Evolutionary conservation across 2,329 filamentous ascomycete genomes (phyloP).

Genomic region (Colletotrichum sp.): DNA sequence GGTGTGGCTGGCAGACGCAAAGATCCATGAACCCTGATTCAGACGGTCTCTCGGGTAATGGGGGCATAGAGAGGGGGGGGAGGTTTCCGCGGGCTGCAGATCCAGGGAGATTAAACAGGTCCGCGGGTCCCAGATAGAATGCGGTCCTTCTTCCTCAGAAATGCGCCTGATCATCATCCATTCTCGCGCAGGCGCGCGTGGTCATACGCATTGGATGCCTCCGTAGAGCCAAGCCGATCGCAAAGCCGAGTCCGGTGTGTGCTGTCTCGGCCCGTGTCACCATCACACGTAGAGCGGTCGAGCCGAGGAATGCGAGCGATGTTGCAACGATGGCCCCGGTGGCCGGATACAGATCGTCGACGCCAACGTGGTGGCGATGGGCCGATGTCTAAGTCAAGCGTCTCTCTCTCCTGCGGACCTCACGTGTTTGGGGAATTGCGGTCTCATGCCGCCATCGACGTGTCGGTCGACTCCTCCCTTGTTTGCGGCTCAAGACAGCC

Average conservation of each 20-base stretch:
- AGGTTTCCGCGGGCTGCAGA: neutral
- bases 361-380: slow-evolving; percentile 1
- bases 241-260: neutral
- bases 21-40: slow-evolving; percentile 14
- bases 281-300: neutral
- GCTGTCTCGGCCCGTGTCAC: neutral
- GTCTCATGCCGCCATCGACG: neutral
- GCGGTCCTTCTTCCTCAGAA: neutral
- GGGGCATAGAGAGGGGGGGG: neutral
- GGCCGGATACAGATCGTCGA: slow-evolving; percentile 3
- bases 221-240: neutral
- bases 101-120: neutral
- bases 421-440: neutral
- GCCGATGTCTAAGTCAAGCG: slow-evolving; percentile 7
- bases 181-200: neutral
- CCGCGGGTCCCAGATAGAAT: neutral
- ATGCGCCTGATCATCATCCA: neutral
- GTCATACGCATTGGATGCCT: neutral
- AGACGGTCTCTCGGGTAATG: neutral
- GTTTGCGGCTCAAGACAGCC: neutral
- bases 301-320: neutral
- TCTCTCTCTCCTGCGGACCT: neutral
- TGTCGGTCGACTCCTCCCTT: neutral
- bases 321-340: neutral
- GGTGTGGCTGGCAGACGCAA: neutral